Base-by-base conservation (phyloP, 306 rosid genomes). In the Fagus sylvatica region DNA sequence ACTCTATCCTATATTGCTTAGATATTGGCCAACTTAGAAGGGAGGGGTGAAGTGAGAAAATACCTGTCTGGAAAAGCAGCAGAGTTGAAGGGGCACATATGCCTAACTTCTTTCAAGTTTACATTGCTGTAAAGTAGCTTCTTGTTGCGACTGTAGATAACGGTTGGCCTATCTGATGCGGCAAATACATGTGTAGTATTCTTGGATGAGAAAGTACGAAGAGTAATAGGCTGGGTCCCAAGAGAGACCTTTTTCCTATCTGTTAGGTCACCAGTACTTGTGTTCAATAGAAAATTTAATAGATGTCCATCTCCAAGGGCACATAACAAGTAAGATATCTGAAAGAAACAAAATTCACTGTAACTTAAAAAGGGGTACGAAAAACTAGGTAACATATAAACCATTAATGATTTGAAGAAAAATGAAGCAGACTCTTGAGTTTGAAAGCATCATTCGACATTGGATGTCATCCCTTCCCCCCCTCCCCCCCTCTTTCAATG, bases 41-140 rank as follows among this genome's bases (percentile, higher is more conserved):
- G 13, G n/a, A 68, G 33, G 53, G 60, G 76, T 12, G 40, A 32
- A 39, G n/a, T n/a, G 60, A 57, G 42, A 40, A 81, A 51, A 56
- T 88, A 95, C 99, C 99, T 95, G 80, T 95, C 99, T 36, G 99
- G 99, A 87, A 95, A 93, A 74, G 99, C 98, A 71, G 99, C 98
- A 80, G 99, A 89, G 82, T 93, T 95, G 89, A 95, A 95, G 79
- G 97, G 99, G 87, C 98, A 95, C 99, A 95, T 95, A 80, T 95
- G 94, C 84, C 96, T 93, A 77, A 95, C 99, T 93, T 95, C 99
- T 89, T 93, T 95, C 79, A 95, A 81, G 85, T 95, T 95, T 60
- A 95, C 98, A 71, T 95, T 93, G 79, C 99, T 95, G 84, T 95
- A 95, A 49, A 93, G 98, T 76, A 95, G 69, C 69, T 93, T 95